Conservation (phyloP, 1,139 yeast species). For the Arxiozyma heterogenica region DNA sequence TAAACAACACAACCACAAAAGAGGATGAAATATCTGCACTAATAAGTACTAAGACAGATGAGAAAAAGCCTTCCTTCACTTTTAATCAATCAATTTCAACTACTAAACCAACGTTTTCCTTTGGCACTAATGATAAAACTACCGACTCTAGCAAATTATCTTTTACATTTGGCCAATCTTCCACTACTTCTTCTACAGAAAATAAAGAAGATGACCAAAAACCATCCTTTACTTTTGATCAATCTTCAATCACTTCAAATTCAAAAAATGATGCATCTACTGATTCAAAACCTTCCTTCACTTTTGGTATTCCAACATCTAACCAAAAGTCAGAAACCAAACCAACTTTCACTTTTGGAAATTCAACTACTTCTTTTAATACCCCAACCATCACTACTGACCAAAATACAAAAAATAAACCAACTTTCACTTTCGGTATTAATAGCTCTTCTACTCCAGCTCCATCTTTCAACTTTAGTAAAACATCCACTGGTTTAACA, state of each 20-base stretch:
- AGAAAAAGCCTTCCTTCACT: conserved; percentile 1
- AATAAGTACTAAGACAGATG: not conserved
- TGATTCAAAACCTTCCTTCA: conserved; percentile 20
- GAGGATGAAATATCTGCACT: not conserved
- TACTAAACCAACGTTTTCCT: conserved; percentile 2
- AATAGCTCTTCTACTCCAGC: conserved; percentile 10
- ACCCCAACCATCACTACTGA: conserved; percentile 12
- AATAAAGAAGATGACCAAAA: not conserved
- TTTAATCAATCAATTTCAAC: not conserved
- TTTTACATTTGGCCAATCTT: conserved; percentile 18
- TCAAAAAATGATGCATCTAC: not conserved
- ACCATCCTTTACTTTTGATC: not conserved
- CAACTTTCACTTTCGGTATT: conserved; percentile 29
- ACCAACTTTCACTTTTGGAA: conserved; percentile 12
- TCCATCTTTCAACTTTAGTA: conserved; percentile 18
- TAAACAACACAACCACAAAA: not conserved
- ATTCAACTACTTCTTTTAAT: conserved; percentile 4
- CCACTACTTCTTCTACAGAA: conserved; percentile 2
- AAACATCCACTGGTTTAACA: conserved; percentile 7
- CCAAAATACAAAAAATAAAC: conserved; percentile 10
- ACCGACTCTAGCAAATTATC: conserved; percentile 10
- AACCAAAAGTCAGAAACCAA: not conserved
- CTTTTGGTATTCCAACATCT: conserved; percentile 20
- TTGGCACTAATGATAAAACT: conserved; percentile 5
- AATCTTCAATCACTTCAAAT: not conserved